These are phyloP conservation scores for Pseudonitzschia pungens DNA, from an alignment of 108 stramenopile genomes.

Conservation along the genomic window DNA sequence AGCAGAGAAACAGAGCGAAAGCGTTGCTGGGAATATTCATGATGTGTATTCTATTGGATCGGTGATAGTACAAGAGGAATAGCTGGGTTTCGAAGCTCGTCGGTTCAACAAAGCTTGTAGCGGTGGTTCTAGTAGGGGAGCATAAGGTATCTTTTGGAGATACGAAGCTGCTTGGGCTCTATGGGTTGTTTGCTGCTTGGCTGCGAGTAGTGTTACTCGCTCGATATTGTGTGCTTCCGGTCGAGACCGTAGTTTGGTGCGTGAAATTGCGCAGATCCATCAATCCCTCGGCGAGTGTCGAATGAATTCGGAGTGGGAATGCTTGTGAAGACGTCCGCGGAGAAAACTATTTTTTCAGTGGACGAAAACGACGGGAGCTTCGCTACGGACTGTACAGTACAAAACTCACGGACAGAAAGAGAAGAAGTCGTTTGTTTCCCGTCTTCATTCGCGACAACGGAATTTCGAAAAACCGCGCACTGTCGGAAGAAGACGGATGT, in stretches of 20 bases:
- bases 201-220: too few species aligned
- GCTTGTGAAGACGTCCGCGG: too few species aligned
- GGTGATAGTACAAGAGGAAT: background rate
- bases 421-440: background rate
- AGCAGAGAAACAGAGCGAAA: background rate
- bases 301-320: too few species aligned
- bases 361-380: too few species aligned
- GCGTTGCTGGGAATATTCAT: conserved; percentile 16
- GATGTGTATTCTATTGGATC: background rate
- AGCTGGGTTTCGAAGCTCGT: background rate
- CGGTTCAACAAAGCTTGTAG: background rate
- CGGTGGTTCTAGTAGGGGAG: background rate
- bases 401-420: background rate
- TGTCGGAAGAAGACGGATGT: background rate
- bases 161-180: background rate
- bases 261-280: too few species aligned
- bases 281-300: too few species aligned
- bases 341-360: too few species aligned
- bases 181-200: too few species aligned
- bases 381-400: background rate
- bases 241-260: too few species aligned
- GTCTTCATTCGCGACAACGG: background rate
- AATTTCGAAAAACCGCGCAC: background rate
- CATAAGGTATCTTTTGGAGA: background rate
- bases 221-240: too few species aligned